phyloP scores from a whole-genome alignment of 139 green algal species.

The Yamagishiella unicocca region DNA sequence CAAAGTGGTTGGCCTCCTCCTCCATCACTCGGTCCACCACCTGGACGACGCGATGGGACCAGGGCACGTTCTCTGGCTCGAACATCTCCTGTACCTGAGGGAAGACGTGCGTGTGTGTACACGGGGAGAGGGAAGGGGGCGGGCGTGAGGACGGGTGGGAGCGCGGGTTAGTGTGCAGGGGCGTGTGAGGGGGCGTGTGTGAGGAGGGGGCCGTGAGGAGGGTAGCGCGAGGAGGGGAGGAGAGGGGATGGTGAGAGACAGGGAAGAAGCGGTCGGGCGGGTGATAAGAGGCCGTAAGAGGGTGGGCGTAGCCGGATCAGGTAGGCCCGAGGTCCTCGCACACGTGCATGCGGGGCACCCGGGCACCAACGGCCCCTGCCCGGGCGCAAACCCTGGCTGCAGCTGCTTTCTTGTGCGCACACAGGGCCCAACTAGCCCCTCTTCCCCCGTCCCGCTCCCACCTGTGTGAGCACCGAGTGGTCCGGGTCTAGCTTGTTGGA shows the following conservation, averaged over 20 bases:
- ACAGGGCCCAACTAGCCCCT: neutral
- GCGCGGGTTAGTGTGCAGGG: too few species aligned
- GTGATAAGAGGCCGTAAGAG: too few species aligned
- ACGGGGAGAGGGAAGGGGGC: neutral
- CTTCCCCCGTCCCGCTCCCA: slow-evolving; percentile 3
- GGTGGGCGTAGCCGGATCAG: too few species aligned
- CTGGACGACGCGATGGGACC: slow-evolving; percentile 57
- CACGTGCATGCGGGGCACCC: too few species aligned
- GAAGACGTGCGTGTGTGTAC: neutral
- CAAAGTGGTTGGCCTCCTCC: slow-evolving; percentile 48
- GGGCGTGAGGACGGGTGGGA: too few species aligned
- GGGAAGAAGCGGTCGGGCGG: too few species aligned
- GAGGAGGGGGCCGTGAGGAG: neutral
- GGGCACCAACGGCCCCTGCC: too few species aligned
- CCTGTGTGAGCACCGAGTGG: slow-evolving; percentile 75
- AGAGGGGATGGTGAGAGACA: too few species aligned
- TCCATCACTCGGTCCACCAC: slow-evolving; percentile 69
- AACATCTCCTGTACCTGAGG: slow-evolving; percentile 65
- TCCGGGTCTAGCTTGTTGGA: slow-evolving; percentile 77
- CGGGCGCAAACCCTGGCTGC: too few species aligned
- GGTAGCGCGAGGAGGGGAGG: too few species aligned
- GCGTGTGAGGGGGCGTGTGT: neutral
- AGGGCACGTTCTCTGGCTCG: slow-evolving; percentile 55
- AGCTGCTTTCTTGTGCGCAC: too few species aligned
- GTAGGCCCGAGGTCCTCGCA: too few species aligned